These are phyloP conservation scores for Kwoniella heveanensis DNA, from an alignment of 768 basidiomycete species.

Conservation along the genomic window DNA sequence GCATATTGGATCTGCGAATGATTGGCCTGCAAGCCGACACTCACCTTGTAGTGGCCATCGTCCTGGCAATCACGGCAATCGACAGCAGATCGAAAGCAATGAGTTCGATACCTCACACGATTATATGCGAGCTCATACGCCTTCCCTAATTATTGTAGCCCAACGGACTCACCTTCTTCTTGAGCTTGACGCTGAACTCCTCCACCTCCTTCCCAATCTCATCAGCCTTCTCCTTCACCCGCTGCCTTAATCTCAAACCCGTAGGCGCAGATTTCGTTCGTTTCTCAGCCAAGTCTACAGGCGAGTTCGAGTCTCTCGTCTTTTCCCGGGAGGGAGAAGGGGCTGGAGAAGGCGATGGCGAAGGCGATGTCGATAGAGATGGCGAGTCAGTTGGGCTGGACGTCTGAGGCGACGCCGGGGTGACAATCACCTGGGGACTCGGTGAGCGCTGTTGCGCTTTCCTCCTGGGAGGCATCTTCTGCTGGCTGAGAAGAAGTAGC, in stretches of 20 bases:
- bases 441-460: not conserved
- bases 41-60: conserved; percentile 42
- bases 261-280: not conserved
- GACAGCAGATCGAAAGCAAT: too few species aligned
- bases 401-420: not conserved
- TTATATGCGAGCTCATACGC: too few species aligned
- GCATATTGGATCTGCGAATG: not conserved
- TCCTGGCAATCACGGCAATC: conserved; percentile 25
- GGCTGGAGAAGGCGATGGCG: not conserved
- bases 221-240: conserved; percentile 23
- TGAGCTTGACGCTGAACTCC: conserved; percentile 44
- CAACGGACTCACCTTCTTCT: conserved; percentile 30
- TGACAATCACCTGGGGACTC: not conserved
- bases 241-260: conserved; percentile 18
- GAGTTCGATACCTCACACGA: too few species aligned
- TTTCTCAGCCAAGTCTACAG: not conserved
- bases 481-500: too few species aligned
- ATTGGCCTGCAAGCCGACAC: not conserved
- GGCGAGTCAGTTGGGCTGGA: not conserved
- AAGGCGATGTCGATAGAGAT: too few species aligned
- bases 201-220: conserved; percentile 28
- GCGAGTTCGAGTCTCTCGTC: not conserved
- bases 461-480: not conserved
- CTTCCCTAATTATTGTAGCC: not conserved
- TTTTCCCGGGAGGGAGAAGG: not conserved